Conservation (phyloP, 306 rosid genomes). For the Neltuma alba region DNA sequence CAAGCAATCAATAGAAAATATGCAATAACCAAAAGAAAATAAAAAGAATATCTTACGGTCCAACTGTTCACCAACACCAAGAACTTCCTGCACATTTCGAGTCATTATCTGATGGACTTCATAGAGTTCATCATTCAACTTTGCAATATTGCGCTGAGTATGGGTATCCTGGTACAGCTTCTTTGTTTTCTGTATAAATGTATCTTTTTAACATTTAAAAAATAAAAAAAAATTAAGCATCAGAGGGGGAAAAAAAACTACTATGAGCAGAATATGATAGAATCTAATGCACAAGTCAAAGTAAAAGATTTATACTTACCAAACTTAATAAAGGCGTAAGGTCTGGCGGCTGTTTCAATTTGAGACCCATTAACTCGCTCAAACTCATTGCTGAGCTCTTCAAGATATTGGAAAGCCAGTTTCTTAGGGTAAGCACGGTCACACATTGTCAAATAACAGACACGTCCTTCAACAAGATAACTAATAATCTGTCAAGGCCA, state of each 20-base stretch:
- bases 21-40: constrained; percentile 30
- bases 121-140: constrained; percentile 96
- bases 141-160: constrained; percentile 94
- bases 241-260: constrained; percentile 13
- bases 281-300: neutral
- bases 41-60: constrained; percentile 77
- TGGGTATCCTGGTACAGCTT: constrained; percentile 97
- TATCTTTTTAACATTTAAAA: constrained; percentile 60
- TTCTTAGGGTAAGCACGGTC: constrained; percentile 99
- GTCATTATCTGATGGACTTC: constrained; percentile 99
- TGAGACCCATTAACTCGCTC: constrained; percentile 92
- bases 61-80: constrained; percentile 99
- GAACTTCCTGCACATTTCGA: constrained; percentile 99
- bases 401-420: constrained; percentile 99
- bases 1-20: constrained; percentile 33
- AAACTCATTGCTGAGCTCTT: constrained; percentile 95
- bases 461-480: constrained; percentile 93
- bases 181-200: constrained; percentile 96
- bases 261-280: constrained; percentile 10
- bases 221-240: constrained; percentile 35
- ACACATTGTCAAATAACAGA: constrained; percentile 98
- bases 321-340: constrained; percentile 97
- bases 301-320: constrained; percentile 54
- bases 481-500: constrained; percentile 71
- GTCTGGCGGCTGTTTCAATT: constrained; percentile 99